phyloP scores from a whole-genome alignment of 495 filamentous ascomycete genomes.

The Bacidia rubella region DNA sequence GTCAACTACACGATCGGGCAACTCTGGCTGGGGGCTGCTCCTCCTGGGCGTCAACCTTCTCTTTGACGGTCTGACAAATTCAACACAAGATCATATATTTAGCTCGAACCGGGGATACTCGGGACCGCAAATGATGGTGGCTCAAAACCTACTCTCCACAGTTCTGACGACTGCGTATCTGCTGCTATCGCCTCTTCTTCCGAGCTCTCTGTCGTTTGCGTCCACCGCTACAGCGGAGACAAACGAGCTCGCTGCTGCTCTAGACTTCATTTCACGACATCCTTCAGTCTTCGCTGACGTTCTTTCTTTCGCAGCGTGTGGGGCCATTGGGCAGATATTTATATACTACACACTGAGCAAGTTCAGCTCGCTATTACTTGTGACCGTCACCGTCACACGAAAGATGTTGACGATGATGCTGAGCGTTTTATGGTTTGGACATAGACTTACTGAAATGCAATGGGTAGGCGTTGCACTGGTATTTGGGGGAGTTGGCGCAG shows the following conservation, averaged over 20 bases:
- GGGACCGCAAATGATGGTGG: conserved; percentile 98
- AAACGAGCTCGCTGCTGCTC: conserved; percentile 64
- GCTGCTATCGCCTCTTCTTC: conserved; percentile 60
- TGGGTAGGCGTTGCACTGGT: conserved; percentile 86
- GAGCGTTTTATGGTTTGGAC: conserved; percentile 88
- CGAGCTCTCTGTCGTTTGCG: conserved; percentile 48
- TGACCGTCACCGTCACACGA: conserved; percentile 91
- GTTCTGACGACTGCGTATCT: conserved; percentile 62
- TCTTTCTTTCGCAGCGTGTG: conserved; percentile 80
- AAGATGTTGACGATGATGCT: conserved; percentile 99
- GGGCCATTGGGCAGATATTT: conserved; percentile 88
- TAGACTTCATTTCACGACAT: conserved; percentile 63
- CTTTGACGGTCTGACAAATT: conserved; percentile 92
- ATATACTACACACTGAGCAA: conserved; percentile 92
- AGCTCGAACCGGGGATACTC: conserved; percentile 57
- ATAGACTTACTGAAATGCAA: conserved; percentile 70
- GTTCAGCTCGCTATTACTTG: conserved; percentile 82
- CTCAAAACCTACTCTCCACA: conserved; percentile 80
- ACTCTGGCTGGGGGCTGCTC: conserved; percentile 61
- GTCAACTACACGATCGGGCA: conserved; percentile 20
- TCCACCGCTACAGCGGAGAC: conserved; percentile 39
- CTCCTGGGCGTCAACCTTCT: conserved; percentile 84
- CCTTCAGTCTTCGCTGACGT: conserved; percentile 74
- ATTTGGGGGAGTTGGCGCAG: conserved; percentile 88
- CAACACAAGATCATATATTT: conserved; percentile 93